Conservation (phyloP, 177 flowering plant genomes). For the Telopea speciosissima region DNA sequence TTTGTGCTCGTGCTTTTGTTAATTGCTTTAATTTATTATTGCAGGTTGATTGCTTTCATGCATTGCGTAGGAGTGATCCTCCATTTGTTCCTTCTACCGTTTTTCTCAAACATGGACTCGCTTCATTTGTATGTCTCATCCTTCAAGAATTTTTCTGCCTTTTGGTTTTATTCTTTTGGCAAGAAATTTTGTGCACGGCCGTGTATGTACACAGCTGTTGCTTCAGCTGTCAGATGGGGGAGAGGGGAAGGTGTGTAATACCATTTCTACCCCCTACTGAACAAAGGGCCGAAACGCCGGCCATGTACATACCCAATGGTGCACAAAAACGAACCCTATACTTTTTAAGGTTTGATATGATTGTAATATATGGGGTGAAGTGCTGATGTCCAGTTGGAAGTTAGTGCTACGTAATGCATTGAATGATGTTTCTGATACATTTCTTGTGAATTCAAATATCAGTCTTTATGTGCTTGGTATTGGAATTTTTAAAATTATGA, state of each 20-base stretch:
- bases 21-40: constrained; percentile 4
- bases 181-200: too few relatives aligned
- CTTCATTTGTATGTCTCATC: constrained; percentile 71
- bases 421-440: not conserved
- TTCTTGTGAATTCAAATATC: not conserved
- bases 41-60: constrained; percentile 97
- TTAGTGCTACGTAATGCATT: not conserved
- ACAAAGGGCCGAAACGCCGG: too few relatives aligned
- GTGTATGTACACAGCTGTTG: too few relatives aligned
- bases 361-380: not conserved
- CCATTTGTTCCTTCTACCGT: constrained; percentile 73
- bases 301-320: too few relatives aligned
- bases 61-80: constrained; percentile 87
- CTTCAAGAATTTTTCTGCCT: not conserved
- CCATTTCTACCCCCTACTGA: too few relatives aligned
- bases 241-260: too few relatives aligned
- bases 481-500: too few relatives aligned
- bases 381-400: constrained; percentile 1
- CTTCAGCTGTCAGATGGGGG: too few relatives aligned
- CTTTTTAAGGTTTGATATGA: not conserved
- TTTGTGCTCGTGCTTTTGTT: not conserved
- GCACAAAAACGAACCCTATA: not conserved
- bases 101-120: constrained; percentile 82
- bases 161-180: not conserved
- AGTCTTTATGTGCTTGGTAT: not conserved